These are phyloP conservation scores for Parmales sp. DNA, from an alignment of 108 stramenopile genomes.

Conservation along the genomic window DNA sequence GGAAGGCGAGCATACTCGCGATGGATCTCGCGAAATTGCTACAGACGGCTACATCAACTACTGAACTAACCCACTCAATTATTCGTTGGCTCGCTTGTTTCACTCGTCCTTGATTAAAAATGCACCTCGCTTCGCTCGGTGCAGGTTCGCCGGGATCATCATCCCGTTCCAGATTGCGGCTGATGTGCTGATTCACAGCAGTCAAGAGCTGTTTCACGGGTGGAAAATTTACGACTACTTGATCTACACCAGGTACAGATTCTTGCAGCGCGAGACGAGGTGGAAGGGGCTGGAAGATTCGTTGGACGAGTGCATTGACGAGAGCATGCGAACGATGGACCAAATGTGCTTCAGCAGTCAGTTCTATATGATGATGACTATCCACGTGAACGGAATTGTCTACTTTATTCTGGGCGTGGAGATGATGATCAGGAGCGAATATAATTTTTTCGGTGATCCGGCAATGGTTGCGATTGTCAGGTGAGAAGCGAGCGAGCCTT, in stretches of 20 bases:
- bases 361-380: constrained; percentile 65
- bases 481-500: too few species aligned
- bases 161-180: constrained; percentile 52
- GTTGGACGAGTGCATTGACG: constrained; percentile 70
- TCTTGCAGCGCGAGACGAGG: constrained; percentile 56
- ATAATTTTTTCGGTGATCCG: constrained; percentile 67
- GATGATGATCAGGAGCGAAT: constrained; percentile 56
- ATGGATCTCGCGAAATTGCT: too few species aligned
- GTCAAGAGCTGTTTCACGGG: constrained; percentile 65
- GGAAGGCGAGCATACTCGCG: too few species aligned
- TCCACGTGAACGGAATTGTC: constrained; percentile 62
- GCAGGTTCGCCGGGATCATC: constrained; percentile 47
- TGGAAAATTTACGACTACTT: constrained; percentile 77
- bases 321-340: constrained; percentile 53
- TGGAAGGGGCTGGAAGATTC: constrained; percentile 66
- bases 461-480: constrained; percentile 38
- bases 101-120: too few species aligned
- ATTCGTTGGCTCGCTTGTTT: too few species aligned
- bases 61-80: too few species aligned
- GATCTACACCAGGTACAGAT: constrained; percentile 51
- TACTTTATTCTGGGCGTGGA: constrained; percentile 58
- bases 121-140: too few species aligned
- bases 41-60: too few species aligned
- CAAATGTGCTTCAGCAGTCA: constrained; percentile 71
- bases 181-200: constrained; percentile 56